Percentiles rank a stretch among this genome's conserved stretches.
Conservation (phyloP, 768 basidiomycete genomes). For the Hemileccinum rubropunctum region DNA sequence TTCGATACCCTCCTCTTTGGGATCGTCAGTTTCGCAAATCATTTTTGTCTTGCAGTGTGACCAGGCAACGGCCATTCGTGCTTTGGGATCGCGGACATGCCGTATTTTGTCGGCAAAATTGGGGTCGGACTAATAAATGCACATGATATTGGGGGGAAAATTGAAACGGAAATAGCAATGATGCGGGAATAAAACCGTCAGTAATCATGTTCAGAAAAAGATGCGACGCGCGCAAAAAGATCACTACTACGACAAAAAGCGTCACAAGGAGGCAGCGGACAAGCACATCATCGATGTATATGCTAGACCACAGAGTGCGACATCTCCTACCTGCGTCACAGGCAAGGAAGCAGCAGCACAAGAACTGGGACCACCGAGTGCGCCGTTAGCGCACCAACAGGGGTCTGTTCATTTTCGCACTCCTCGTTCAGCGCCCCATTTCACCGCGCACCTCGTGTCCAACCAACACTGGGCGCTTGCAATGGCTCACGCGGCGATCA, state of each 20-base stretch:
- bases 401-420: conserved; percentile 57
- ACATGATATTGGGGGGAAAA: conserved; percentile 23
- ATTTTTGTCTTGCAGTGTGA: conserved; percentile 83
- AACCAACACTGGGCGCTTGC: conserved; percentile 70
- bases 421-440: conserved; percentile 98
- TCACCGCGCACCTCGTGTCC: conserved; percentile 91
- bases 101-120: conserved; percentile 85
- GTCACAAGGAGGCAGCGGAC: conserved; percentile 59
- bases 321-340: conserved; percentile 62
- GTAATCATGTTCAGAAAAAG: conserved; percentile 40
- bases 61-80: conserved; percentile 86
- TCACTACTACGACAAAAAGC: conserved; percentile 33
- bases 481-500: conserved; percentile 81
- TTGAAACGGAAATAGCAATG: conserved; percentile 29
- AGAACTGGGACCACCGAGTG: conserved; percentile 19
- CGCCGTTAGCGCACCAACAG: conserved; percentile 26
- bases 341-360: conserved; percentile 43
- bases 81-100: conserved; percentile 82
- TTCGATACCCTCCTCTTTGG: conserved; percentile 80
- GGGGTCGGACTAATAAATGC: conserved; percentile 65
- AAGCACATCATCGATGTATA: conserved; percentile 50
- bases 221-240: conserved; percentile 26
- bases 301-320: conserved; percentile 55
- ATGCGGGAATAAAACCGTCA: conserved; percentile 62
- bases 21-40: conserved; percentile 84